These are phyloP conservation scores for Hirsutella thompsonii DNA, from an alignment of 2,329 filamentous ascomycete genomes.

Conservation along the genomic window DNA sequence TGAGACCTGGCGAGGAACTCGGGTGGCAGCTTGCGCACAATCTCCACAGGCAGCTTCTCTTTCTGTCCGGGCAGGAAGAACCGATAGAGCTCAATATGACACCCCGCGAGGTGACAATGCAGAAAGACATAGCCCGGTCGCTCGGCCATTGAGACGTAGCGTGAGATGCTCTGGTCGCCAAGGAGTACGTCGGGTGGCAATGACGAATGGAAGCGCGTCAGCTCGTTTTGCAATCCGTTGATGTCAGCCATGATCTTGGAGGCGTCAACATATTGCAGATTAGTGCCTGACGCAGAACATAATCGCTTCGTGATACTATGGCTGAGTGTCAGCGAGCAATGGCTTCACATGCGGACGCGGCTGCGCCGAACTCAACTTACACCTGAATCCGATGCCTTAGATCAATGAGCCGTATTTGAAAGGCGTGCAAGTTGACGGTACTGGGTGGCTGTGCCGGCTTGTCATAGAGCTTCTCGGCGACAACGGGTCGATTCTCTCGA, in stretches of 20 bases:
- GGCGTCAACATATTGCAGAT: constrained; percentile 15
- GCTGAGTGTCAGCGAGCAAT: not conserved
- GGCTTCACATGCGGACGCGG: not conserved
- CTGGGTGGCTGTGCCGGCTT: constrained; percentile 11
- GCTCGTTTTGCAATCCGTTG: constrained; percentile 21
- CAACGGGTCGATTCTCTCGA: constrained; percentile 16
- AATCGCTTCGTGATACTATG: constrained; percentile 15
- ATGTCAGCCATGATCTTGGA: constrained; percentile 25
- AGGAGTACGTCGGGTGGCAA: constrained; percentile 20
- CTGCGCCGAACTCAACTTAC: constrained; percentile 11
- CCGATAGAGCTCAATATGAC: constrained; percentile 26
- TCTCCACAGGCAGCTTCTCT: constrained; percentile 17
- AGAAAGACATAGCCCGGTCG: constrained; percentile 23
- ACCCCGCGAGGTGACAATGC: constrained; percentile 20
- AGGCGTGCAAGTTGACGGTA: constrained; percentile 19
- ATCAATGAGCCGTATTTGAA: constrained; percentile 21
- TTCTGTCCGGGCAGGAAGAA: constrained; percentile 22
- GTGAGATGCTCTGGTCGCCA: constrained; percentile 19
- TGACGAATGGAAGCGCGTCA: constrained; percentile 21
- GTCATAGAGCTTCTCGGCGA: constrained; percentile 18
- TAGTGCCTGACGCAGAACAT: constrained; percentile 7
- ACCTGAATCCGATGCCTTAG: constrained; percentile 23
- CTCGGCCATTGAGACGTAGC: constrained; percentile 17
- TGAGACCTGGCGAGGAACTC: constrained; percentile 23
- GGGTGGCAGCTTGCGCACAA: constrained; percentile 19